Evolutionary conservation across 2,329 filamentous ascomycete species (phyloP).

Genomic region (Phyllosticta paracitricarpa): DNA sequence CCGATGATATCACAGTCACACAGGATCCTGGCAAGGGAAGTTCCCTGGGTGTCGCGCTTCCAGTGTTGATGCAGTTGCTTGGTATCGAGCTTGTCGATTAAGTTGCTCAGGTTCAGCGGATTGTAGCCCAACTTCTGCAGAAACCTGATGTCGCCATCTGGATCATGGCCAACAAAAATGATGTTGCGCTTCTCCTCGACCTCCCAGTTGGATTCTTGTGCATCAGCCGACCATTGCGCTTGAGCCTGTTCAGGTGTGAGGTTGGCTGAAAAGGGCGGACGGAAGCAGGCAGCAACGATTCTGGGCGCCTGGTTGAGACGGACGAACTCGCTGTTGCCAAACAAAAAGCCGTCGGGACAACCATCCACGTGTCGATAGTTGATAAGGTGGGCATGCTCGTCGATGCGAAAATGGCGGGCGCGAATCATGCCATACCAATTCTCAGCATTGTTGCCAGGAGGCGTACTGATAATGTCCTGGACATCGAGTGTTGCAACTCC

Average conservation of each 20-base stretch:
- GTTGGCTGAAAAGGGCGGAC: constrained; percentile 41
- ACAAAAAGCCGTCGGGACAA: constrained; percentile 64
- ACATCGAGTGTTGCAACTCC: constrained; percentile 78
- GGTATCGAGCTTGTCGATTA: constrained; percentile 64
- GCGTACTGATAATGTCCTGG: constrained; percentile 40
- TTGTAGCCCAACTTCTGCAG: constrained; percentile 57
- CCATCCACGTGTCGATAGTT: constrained; percentile 64
- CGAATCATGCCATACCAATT: constrained; percentile 61
- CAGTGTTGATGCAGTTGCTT: constrained; percentile 58
- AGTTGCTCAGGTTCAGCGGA: constrained; percentile 40
- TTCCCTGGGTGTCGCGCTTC: constrained; percentile 41
- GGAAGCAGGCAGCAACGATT: constrained; percentile 46
- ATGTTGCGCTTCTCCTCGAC: constrained; percentile 44
- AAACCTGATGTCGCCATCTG: constrained; percentile 57
- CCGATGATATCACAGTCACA: constrained; percentile 51
- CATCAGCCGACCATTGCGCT: not conserved
- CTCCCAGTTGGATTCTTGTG: constrained; percentile 10
- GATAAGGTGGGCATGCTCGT: constrained; percentile 53
- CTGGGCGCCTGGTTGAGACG: constrained; percentile 33
- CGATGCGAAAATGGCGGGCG: constrained; percentile 65
- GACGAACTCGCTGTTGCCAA: constrained; percentile 54
- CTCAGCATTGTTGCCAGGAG: constrained; percentile 51
- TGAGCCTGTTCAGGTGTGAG: not conserved
- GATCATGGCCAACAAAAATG: constrained; percentile 71
- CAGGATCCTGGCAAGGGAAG: constrained; percentile 53